Percentiles rank a stretch among this genome's conserved stretches.
These are phyloP conservation scores for Cladophialophora psammophila DNA, from an alignment of 2,329 filamentous ascomycete genomes.

Conservation along the genomic window DNA sequence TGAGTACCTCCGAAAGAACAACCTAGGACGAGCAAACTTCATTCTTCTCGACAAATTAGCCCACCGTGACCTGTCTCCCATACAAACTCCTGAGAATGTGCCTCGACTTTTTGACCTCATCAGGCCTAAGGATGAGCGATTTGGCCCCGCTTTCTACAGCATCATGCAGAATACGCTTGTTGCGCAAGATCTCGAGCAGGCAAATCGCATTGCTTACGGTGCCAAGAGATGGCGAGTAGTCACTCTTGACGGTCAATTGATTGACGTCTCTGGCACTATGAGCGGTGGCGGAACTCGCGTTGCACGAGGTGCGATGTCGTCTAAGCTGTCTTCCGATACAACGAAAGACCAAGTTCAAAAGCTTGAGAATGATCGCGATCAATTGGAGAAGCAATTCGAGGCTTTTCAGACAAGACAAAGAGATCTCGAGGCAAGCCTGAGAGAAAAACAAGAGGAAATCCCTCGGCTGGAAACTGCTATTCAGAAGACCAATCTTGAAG, in stretches of 20 bases:
- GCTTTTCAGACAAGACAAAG: constrained; percentile 85
- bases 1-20: constrained; percentile 96
- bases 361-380: constrained; percentile 85
- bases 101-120: constrained; percentile 93
- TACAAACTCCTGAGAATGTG: constrained; percentile 89
- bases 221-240: constrained; percentile 94
- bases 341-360: constrained; percentile 87
- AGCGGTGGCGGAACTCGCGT: constrained; percentile 92
- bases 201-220: constrained; percentile 95
- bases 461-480: constrained; percentile 87
- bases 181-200: constrained; percentile 89
- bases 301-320: constrained; percentile 94
- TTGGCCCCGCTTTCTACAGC: constrained; percentile 91
- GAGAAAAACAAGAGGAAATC: constrained; percentile 76
- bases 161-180: constrained; percentile 95
- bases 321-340: constrained; percentile 86
- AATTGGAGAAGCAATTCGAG: constrained; percentile 80
- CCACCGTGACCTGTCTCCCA: constrained; percentile 75
- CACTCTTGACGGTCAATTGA: constrained; percentile 91
- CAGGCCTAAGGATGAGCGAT: constrained; percentile 84
- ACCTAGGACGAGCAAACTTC: constrained; percentile 94
- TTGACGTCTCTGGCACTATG: constrained; percentile 99
- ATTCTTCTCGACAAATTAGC: constrained; percentile 91
- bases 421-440: constrained; percentile 76
- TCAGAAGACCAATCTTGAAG: constrained; percentile 87